These are phyloP conservation scores for Myochromella boudieri DNA, from an alignment of 768 basidiomycete genomes.

Conservation along the genomic window DNA sequence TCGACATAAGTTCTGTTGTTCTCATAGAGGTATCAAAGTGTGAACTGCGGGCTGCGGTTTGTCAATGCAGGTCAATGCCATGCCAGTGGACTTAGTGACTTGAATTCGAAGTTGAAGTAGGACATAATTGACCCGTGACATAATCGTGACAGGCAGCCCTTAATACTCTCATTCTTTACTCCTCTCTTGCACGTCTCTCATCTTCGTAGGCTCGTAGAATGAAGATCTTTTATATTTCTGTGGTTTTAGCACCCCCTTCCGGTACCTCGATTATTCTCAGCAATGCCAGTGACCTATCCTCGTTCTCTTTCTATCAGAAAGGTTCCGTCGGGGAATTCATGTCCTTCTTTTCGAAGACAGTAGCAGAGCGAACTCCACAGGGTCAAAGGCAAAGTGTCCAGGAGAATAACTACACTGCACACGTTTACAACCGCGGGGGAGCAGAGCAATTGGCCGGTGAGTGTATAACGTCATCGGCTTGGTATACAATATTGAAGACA, in stretches of 20 bases:
- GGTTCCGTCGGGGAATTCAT: conserved; percentile 90
- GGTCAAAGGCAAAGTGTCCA: conserved; percentile 93
- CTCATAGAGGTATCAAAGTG: no score
- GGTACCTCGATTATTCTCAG: conserved; percentile 64
- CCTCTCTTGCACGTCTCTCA: no score
- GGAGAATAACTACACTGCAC: conserved; percentile 90
- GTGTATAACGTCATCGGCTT: conserved; percentile 20
- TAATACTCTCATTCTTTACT: no score
- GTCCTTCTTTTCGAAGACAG: conserved; percentile 91
- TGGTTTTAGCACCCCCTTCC: conserved; percentile 66
- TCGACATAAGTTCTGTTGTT: no score
- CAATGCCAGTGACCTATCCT: conserved; percentile 76
- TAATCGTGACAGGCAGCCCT: no score
- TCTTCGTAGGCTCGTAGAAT: conserved; percentile 49
- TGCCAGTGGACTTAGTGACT: no score
- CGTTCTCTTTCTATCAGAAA: conserved; percentile 92
- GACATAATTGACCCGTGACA: no score
- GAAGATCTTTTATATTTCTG: conserved; percentile 85
- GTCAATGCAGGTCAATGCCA: no score
- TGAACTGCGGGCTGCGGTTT: no score
- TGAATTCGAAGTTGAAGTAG: no score
- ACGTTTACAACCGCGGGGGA: conserved; percentile 92
- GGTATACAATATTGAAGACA: conserved; percentile 8
- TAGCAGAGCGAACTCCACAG: conserved; percentile 81
- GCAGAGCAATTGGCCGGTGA: conserved; percentile 81